These are phyloP conservation scores for Paraleonurus japonicus DNA, from an alignment of 257 asterid species.

Conservation along the genomic window DNA sequence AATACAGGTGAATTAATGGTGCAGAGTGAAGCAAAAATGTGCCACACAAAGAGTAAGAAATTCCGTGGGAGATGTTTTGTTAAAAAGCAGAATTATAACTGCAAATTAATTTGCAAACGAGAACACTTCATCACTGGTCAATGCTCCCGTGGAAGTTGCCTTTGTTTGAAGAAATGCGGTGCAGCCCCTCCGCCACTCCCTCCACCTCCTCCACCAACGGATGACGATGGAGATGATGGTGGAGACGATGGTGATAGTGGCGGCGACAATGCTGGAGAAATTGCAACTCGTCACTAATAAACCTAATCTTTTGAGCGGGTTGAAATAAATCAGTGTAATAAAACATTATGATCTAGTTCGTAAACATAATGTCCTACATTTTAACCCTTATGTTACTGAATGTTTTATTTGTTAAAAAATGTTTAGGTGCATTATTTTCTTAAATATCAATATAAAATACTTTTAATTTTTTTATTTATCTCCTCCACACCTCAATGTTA, in stretches of 20 bases:
- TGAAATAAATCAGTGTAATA: too few relatives aligned
- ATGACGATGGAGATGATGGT: background rate
- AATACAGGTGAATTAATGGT: background rate
- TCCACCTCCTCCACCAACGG: background rate
- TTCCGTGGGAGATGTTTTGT: background rate
- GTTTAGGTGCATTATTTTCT: too few relatives aligned
- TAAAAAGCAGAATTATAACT: background rate
- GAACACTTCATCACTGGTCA: background rate
- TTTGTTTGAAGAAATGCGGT: background rate
- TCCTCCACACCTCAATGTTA: too few relatives aligned
- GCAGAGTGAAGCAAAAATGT: background rate
- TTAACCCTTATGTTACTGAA: too few relatives aligned
- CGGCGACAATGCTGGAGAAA: background rate
- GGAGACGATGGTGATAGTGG: too few relatives aligned
- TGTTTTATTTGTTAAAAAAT: too few relatives aligned
- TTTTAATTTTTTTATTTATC: too few relatives aligned
- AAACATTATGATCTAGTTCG: too few relatives aligned
- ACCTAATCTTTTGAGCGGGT: background rate
- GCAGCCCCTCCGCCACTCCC: background rate
- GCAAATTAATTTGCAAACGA: slow-evolving; percentile 5
- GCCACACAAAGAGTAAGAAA: background rate
- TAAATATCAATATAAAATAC: too few relatives aligned
- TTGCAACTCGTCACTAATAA: background rate
- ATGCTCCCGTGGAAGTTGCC: background rate
- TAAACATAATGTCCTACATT: too few relatives aligned